Percentiles rank a stretch among this genome's conserved stretches.
phyloP scores from a whole-genome alignment of 352 stramenopile species.

The Pythium rhizo-oryzae region DNA sequence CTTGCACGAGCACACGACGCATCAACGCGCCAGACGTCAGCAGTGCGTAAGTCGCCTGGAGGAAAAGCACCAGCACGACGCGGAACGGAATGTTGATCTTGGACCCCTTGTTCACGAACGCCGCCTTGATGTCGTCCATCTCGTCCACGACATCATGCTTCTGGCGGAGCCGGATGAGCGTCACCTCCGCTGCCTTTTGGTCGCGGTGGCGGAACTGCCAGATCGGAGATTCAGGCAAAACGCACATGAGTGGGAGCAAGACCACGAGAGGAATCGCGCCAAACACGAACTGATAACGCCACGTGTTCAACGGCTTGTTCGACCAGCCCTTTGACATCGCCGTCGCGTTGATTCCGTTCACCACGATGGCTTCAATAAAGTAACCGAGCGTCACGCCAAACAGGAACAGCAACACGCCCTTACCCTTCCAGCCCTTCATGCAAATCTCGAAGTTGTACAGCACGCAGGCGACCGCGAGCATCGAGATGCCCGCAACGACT shows the following conservation, averaged over 20 bases:
- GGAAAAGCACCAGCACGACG: constrained; percentile 52
- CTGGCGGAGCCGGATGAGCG: constrained; percentile 69
- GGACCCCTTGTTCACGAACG: constrained; percentile 67
- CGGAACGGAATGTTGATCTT: constrained; percentile 78
- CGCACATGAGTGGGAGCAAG: constrained; percentile 56
- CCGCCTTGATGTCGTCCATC: constrained; percentile 60
- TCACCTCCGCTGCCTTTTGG: constrained; percentile 64
- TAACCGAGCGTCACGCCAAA: constrained; percentile 69
- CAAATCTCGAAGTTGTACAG: constrained; percentile 91
- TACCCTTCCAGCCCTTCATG: constrained; percentile 86
- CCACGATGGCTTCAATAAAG: constrained; percentile 75
- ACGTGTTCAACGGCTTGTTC: constrained; percentile 74
- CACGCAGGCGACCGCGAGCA: constrained; percentile 74
- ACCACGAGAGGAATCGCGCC: constrained; percentile 69
- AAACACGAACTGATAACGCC: constrained; percentile 84
- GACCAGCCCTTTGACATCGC: constrained; percentile 62
- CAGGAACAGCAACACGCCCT: constrained; percentile 86
- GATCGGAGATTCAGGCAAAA: constrained; percentile 77
- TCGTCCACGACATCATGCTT: constrained; percentile 86
- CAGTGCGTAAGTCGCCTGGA: constrained; percentile 72
- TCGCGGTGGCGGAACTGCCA: constrained; percentile 79
- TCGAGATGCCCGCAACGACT: constrained; percentile 65
- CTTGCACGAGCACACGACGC: constrained; percentile 64
- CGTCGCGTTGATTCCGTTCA: constrained; percentile 72
- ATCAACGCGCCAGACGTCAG: constrained; percentile 75